Evolutionary conservation across 495 filamentous ascomycete species (phyloP), one percentile per base, ranked within the genome.

Genomic region (Beverwykella pulmonaria): DNA sequence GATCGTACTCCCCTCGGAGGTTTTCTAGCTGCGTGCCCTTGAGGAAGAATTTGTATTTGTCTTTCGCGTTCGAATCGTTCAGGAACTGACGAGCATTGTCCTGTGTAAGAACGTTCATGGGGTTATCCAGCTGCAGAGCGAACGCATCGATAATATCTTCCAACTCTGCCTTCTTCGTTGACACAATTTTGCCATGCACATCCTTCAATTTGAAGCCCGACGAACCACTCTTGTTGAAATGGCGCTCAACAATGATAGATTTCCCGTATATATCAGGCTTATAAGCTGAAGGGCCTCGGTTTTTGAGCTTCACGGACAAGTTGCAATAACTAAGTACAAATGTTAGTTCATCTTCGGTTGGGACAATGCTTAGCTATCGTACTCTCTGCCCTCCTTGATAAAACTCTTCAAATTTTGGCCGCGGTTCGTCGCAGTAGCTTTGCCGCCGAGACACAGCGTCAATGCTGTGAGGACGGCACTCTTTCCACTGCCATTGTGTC

Each of bases 401-500:
- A 99, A 93, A 61, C 80, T 90, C 75, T 95, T 96, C 47, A 98
- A 75, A 66, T 88, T 94, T 61, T 89, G 88, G n/a, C 93, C 94
- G 53, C 94, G 87, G 72, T 97, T 97, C n/a, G 94, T 98, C 3
- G 91, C 84, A 48, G 88, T 89, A n/a, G 93, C 92, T 75, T 96
- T 97, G 1, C 91, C 94, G 36, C 94, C 95, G 8, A 99, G 82
- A 71, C 95, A 98, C 30, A 99, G 81, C 0, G 92, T 97, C 59
- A 99, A 86, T 7, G 91, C 94, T 1, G 94, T 97, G n/a, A 99
- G 79, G 22, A 98, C 87, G 23, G 94, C 94, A 74, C 93, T 97
- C 79, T 99, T 99, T n/a, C 94, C 94, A 72, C 94, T 98, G 44
- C 94, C 94, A 75, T 99, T 99, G 73, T 96, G 91, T 2, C 94